Evolutionary conservation across 106 monocot genomes (phyloP).

Genomic region (Allium cepa): DNA sequence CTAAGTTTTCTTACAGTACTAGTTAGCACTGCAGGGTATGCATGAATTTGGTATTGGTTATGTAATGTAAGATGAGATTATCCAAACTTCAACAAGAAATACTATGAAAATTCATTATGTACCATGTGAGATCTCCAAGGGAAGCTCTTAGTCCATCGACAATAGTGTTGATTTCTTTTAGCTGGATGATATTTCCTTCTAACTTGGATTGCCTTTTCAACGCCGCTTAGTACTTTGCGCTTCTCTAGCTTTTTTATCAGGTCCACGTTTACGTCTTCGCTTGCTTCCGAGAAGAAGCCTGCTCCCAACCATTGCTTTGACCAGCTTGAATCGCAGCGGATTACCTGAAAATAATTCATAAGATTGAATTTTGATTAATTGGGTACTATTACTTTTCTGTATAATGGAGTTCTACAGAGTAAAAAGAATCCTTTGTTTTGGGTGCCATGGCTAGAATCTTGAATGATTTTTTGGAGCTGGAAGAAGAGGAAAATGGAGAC

Average conservation of each 20-base stretch:
- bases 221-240: constrained; percentile 72
- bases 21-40: no score
- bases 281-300: constrained; percentile 68
- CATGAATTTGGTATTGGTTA: no score
- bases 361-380: not conserved
- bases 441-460: constrained; percentile 66
- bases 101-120: no score
- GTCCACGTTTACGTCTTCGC: constrained; percentile 66
- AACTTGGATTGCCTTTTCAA: constrained; percentile 87
- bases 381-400: not conserved
- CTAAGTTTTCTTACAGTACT: no score
- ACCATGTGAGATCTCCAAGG: no score
- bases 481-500: constrained; percentile 1
- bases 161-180: no score
- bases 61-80: no score
- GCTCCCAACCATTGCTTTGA: constrained; percentile 90
- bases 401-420: not conserved
- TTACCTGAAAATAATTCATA: constrained; percentile 32
- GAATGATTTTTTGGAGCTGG: constrained; percentile 9
- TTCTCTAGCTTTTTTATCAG: constrained; percentile 82
- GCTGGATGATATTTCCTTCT: no score
- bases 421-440: constrained; percentile 48
- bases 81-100: no score
- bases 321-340: constrained; percentile 71
- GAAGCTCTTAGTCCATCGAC: no score